Evolutionary conservation across 1,284 basidiomycete species (phyloP).

Genomic region (Naganishia cerealis): DNA sequence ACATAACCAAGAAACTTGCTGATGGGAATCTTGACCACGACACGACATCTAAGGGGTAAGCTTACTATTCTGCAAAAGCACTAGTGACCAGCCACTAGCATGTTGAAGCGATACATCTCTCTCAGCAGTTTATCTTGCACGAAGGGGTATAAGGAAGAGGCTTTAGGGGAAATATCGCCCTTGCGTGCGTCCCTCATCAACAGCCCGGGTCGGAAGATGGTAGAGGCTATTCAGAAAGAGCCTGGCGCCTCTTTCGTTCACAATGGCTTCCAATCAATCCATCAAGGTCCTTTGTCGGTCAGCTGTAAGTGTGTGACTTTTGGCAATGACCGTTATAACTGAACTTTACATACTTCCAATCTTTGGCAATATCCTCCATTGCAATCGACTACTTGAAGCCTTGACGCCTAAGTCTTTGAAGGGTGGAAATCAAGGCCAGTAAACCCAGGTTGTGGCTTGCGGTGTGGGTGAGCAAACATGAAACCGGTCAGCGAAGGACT

Average conservation of each 20-base stretch:
- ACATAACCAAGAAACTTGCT: constrained; percentile 17
- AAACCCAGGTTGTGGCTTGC: too few relatives aligned
- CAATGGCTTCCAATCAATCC: not conserved
- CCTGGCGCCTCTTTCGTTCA: not conserved
- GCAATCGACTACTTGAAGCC: too few relatives aligned
- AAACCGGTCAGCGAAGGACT: too few relatives aligned
- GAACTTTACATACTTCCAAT: too few relatives aligned
- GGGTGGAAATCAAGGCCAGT: too few relatives aligned
- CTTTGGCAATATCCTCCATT: too few relatives aligned
- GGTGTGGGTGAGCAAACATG: too few relatives aligned
- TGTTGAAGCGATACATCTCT: not conserved
- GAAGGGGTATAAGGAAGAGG: constrained; percentile 2
- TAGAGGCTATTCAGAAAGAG: not conserved
- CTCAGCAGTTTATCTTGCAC: constrained; percentile 1
- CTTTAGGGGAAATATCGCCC: not conserved
- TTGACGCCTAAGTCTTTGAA: too few relatives aligned
- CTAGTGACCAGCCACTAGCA: not conserved
- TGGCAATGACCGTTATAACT: too few relatives aligned
- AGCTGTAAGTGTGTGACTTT: not conserved
- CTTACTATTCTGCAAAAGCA: too few relatives aligned
- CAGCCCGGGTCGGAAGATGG: not conserved
- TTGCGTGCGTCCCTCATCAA: constrained; percentile 3
- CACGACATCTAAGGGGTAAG: not conserved
- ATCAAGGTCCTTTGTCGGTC: not conserved
- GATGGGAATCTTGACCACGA: constrained; percentile 10